Conservation (phyloP, 192 early-diverging fungal genomes). For the Coemansia sp. region DNA sequence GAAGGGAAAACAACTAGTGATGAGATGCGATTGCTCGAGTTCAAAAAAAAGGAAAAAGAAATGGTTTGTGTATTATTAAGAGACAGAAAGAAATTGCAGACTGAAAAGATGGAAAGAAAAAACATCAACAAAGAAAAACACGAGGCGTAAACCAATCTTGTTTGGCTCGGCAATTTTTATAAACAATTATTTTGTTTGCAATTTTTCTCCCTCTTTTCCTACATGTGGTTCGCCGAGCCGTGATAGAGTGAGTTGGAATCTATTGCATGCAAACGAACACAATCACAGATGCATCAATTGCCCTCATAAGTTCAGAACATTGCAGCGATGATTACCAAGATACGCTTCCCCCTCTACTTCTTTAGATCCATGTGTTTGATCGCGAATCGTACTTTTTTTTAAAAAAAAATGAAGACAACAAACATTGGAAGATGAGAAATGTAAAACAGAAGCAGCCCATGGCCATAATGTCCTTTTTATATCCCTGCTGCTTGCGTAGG, state of each 20-base stretch:
- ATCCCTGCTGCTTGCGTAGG: too few relatives aligned
- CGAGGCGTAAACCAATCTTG: not conserved
- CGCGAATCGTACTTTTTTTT: not conserved
- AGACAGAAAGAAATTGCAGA: slow-evolving; percentile 11
- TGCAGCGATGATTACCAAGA: too few relatives aligned
- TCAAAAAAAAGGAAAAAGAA: not conserved
- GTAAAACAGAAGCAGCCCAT: too few relatives aligned
- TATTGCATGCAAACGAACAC: not conserved
- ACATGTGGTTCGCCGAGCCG: not conserved
- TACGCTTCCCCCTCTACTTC: too few relatives aligned
- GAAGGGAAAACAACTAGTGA: not conserved
- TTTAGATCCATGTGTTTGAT: not conserved
- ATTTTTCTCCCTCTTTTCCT: not conserved
- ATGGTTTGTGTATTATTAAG: not conserved
- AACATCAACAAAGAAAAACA: slow-evolving; percentile 8
- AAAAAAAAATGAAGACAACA: slow-evolving; percentile 7
- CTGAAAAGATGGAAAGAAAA: not conserved
- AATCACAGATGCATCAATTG: too few relatives aligned
- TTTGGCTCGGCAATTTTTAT: not conserved
- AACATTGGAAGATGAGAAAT: not conserved
- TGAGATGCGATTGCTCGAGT: slow-evolving; percentile 7
- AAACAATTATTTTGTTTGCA: not conserved
- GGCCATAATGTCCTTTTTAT: too few relatives aligned
- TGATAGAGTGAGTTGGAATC: too few relatives aligned
- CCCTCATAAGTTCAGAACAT: too few relatives aligned